Percentiles rank a stretch among this genome's conserved stretches.
Conservation (phyloP, 352 stramenopile genomes). For the Lagenidium sp. region DNA sequence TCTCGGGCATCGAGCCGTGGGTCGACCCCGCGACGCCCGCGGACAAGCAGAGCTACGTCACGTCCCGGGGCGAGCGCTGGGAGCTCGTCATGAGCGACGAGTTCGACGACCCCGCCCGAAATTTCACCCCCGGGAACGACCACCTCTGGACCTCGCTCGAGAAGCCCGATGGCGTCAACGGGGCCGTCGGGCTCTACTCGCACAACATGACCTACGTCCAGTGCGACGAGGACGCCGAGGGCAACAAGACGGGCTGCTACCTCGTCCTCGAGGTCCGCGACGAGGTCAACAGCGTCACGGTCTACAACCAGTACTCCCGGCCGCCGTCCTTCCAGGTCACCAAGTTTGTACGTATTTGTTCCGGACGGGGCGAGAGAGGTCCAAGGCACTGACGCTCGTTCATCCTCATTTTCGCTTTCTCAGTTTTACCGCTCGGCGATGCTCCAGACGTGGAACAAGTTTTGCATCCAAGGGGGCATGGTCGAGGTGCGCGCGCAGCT, state of each 20-base stretch:
- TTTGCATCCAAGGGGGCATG: slow-evolving; percentile 92
- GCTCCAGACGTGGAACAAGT: slow-evolving; percentile 93
- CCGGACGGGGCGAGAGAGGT: neutral
- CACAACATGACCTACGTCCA: slow-evolving; percentile 52
- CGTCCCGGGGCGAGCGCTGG: slow-evolving; percentile 39
- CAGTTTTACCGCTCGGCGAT: slow-evolving; percentile 74
- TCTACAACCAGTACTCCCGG: slow-evolving; percentile 63
- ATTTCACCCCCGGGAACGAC: slow-evolving; percentile 46
- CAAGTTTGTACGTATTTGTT: slow-evolving; percentile 33
- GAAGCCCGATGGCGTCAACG: slow-evolving; percentile 63
- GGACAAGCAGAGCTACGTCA: slow-evolving; percentile 28
- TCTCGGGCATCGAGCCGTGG: slow-evolving; percentile 41
- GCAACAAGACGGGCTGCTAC: slow-evolving; percentile 28
- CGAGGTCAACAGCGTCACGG: slow-evolving; percentile 40
- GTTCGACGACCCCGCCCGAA: slow-evolving; percentile 33
- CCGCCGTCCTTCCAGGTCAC: slow-evolving; percentile 38
- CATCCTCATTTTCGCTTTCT: neutral
- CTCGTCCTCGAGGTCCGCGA: slow-evolving; percentile 47
- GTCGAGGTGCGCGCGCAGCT: slow-evolving; percentile 89
- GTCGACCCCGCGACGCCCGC: slow-evolving; percentile 48
- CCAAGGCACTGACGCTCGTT: neutral
- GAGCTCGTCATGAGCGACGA: slow-evolving; percentile 68
- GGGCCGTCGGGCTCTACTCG: slow-evolving; percentile 48
- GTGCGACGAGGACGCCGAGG: slow-evolving; percentile 22
- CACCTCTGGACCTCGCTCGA: slow-evolving; percentile 55